A percentile compares a stretch with the other conserved stretches of the same genome.
phyloP scores from a whole-genome alignment of 495 filamentous ascomycete genomes.

The Cercophora sp. region DNA sequence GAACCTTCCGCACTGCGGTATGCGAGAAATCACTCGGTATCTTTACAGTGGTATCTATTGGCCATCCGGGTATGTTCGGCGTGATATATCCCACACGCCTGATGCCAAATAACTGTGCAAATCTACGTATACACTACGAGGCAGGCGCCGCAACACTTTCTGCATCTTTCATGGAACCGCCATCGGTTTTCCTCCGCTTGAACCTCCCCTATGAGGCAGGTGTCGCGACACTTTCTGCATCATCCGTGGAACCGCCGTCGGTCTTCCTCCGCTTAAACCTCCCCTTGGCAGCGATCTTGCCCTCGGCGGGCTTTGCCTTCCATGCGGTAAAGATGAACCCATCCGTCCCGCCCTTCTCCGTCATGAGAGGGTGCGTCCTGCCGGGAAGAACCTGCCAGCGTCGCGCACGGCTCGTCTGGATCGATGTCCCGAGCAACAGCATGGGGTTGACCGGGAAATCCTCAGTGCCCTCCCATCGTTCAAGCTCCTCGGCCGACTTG shows the following conservation, averaged over 20 bases:
- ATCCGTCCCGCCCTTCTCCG: constrained; percentile 77
- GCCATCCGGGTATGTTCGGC: too few species aligned
- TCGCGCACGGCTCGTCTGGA: constrained; percentile 72
- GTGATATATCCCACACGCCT: too few species aligned
- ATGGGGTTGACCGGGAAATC: constrained; percentile 84
- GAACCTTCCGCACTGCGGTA: not conserved
- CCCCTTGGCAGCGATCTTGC: constrained; percentile 76
- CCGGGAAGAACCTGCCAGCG: constrained; percentile 90
- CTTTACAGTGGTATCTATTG: constrained; percentile 18
- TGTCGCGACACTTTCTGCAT: constrained; percentile 30
- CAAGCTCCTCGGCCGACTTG: constrained; percentile 35
- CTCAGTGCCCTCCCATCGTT: constrained; percentile 52
- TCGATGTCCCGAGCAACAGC: constrained; percentile 67
- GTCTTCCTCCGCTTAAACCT: constrained; percentile 56
- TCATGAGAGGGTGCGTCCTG: constrained; percentile 92
- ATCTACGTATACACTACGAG: too few species aligned
- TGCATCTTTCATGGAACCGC: constrained; percentile 21
- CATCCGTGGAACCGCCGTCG: constrained; percentile 31
- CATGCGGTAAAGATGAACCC: constrained; percentile 85
- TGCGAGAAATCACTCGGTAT: constrained; percentile 1
- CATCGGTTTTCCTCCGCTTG: constrained; percentile 51
- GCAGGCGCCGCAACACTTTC: constrained; percentile 28
- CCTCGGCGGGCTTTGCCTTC: constrained; percentile 71
- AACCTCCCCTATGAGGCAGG: constrained; percentile 54
- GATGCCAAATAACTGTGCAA: too few species aligned